Evolutionary conservation across 805 yeast species (phyloP), one percentile per base, ranked within the genome.

Genomic region (Pichia nanzhaoensis): DNA sequence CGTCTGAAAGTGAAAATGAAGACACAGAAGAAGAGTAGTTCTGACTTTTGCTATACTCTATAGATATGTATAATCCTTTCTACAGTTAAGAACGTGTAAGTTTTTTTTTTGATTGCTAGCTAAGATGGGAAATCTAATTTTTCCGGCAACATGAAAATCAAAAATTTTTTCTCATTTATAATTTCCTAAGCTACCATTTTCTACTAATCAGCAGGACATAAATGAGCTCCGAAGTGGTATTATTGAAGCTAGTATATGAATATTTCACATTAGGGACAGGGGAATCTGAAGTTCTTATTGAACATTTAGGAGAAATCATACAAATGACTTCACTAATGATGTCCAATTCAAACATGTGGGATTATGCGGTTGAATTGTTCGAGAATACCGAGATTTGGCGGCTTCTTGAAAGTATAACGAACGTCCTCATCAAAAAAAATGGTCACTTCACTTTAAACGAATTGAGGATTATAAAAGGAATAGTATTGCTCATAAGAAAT

Each of bases 1-100:
- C 67, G 21, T 71, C 66, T 33, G 73, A 65, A 21, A 60, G 61
- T 42, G 63, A 61, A 38, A 57, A 55, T 33, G 65, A 57, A 17
- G 63, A 59, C 38, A n/a, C n/a, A n/a, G 69, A 59, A 16, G 39
- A 31, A 20, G 12, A 31, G 19, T 32, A 24, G n/a, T 27, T 3
- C 28, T 10, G 10, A 24, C 10, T 24, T 10, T 24, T 24, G 6
- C 6, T 24, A 24, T 24, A 7, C 6, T 24, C 6, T 24, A 24
- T 24, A 24, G 10, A 24, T 24, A 24, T 10, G 28, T 10, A 24
- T 7, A 24, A 24, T 24, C 10, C 10, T 24, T 24, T 24, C 28
- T 24, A 24, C 28, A 24, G 10, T 6, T 7, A 24, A 24, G 10
- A 24, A 24, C 28, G 6, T 24, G 10, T 7, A 24, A 24, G 6